A percentile compares a stretch with the other conserved stretches of the same genome.
These are phyloP conservation scores for Usnea hakonensis DNA, from an alignment of 495 filamentous ascomycete species.

Conservation along the genomic window DNA sequence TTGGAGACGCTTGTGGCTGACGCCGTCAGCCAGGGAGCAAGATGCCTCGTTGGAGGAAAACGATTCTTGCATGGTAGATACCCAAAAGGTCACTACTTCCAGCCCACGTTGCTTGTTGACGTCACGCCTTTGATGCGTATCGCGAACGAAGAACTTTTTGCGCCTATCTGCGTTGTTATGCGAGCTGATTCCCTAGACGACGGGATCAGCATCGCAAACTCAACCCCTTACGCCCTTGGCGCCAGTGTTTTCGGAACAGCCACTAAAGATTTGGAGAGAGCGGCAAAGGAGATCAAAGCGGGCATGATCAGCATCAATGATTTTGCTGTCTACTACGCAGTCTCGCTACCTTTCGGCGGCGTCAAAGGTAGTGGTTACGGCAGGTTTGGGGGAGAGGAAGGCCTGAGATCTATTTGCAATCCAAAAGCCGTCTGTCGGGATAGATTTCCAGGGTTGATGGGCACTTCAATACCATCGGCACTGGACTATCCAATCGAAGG, in stretches of 20 bases:
- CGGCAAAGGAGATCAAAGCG: conserved; percentile 61
- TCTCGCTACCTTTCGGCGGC: conserved; percentile 89
- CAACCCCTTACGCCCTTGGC: conserved; percentile 68
- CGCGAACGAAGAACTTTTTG: conserved; percentile 86
- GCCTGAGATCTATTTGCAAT: conserved; percentile 76
- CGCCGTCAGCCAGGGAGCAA: conserved; percentile 69
- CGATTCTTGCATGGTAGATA: conserved; percentile 59
- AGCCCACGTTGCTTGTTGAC: conserved; percentile 79
- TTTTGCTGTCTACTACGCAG: conserved; percentile 85
- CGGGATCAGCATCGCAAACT: conserved; percentile 67
- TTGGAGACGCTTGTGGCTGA: conserved; percentile 66
- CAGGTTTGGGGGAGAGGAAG: conserved; percentile 85
- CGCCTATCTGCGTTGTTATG: conserved; percentile 80
- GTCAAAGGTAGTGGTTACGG: conserved; percentile 71
- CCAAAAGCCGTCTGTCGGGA: conserved; percentile 79
- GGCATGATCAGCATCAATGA: conserved; percentile 95
- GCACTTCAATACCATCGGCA: conserved; percentile 68
- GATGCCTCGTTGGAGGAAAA: conserved; percentile 74
- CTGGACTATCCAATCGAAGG: conserved; percentile 72
- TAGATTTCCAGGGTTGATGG: conserved; percentile 47
- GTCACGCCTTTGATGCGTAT: conserved; percentile 74
- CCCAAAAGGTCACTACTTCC: conserved; percentile 80
- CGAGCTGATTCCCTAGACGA: conserved; percentile 51
- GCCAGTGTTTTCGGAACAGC: conserved; percentile 69
- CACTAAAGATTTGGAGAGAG: conserved; percentile 43